Percentiles rank a stretch among this genome's conserved stretches.
phyloP scores from a whole-genome alignment of 2,329 filamentous ascomycete species.

The Malbranchea cinnamomea region DNA sequence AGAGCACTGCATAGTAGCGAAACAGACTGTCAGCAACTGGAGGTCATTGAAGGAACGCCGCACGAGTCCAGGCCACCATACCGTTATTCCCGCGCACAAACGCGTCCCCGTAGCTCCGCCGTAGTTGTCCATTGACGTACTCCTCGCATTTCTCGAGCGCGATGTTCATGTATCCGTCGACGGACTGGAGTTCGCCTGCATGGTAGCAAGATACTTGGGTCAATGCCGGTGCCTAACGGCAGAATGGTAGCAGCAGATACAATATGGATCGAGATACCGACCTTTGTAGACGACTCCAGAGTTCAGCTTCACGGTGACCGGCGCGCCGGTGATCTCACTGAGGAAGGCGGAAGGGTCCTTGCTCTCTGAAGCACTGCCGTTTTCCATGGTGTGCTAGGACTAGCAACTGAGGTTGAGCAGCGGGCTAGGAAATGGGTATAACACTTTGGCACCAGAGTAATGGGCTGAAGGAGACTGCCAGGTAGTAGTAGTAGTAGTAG shows the following conservation, averaged over 20 bases:
- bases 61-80: constrained; percentile 22
- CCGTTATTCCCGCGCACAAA: constrained; percentile 96
- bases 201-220: too few relatives aligned
- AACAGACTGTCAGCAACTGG: constrained; percentile 1
- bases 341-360: constrained; percentile 91
- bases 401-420: too few relatives aligned
- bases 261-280: constrained; percentile 19
- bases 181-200: constrained; percentile 81
- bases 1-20: constrained; percentile 6
- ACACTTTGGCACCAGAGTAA: too few relatives aligned
- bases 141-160: constrained; percentile 92
- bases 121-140: constrained; percentile 70
- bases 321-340: constrained; percentile 82
- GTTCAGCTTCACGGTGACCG: constrained; percentile 94
- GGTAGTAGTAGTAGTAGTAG: too few relatives aligned
- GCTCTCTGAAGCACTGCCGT: constrained; percentile 53
- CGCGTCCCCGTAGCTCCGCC: constrained; percentile 78
- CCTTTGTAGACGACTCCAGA: constrained; percentile 98
- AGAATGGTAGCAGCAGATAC: not conserved
- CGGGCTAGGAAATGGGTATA: too few relatives aligned
- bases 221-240: too few relatives aligned
- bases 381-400: constrained; percentile 76
- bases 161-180: constrained; percentile 99
- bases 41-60: constrained; percentile 14
- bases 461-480: too few relatives aligned